Evolutionary conservation across 805 yeast species (phyloP).

Genomic region (Candida silvicultrix): DNA sequence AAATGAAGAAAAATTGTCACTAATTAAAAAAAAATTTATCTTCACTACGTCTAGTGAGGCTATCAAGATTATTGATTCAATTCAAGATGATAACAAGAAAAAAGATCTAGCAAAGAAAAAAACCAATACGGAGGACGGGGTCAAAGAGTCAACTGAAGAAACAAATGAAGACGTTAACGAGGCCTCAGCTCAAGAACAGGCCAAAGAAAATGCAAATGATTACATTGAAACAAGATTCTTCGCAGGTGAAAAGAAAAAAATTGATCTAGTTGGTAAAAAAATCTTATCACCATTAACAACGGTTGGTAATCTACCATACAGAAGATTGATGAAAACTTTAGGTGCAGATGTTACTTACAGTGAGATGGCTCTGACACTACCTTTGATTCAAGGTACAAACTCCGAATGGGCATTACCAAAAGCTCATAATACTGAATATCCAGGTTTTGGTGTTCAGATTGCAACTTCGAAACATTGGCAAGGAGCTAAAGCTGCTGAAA

Average conservation of each 20-base stretch:
- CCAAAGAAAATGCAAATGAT: conserved; percentile 33
- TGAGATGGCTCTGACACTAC: conserved; percentile 90
- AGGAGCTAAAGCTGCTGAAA: conserved; percentile 89
- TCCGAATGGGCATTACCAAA: conserved; percentile 97
- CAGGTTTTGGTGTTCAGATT: conserved; percentile 90
- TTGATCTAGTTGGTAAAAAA: conserved; percentile 67
- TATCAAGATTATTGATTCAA: conserved; percentile 58
- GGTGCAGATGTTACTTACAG: conserved; percentile 93
- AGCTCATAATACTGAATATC: conserved; percentile 75
- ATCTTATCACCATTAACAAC: conserved; percentile 95
- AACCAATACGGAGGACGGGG: conserved; percentile 20
- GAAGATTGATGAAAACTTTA: conserved; percentile 82
- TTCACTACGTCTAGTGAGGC: conserved; percentile 53
- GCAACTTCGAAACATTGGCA: conserved; percentile 93
- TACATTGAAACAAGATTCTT: conserved; percentile 75
- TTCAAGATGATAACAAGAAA: conserved; percentile 33
- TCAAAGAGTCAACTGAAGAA: conserved; percentile 14
- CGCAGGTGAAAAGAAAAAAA: conserved; percentile 72
- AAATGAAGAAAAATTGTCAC: conserved; percentile 28
- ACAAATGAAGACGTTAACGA: too few species aligned
- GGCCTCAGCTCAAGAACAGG: conserved; percentile 18
- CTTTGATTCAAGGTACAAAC: conserved; percentile 82
- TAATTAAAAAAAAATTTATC: conserved; percentile 47
- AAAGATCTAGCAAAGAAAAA: conserved; percentile 29
- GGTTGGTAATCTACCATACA: conserved; percentile 93